Percentiles rank a stretch among this genome's conserved stretches.
Conservation (phyloP, 768 basidiomycete genomes). For the Astraeus odoratus region DNA sequence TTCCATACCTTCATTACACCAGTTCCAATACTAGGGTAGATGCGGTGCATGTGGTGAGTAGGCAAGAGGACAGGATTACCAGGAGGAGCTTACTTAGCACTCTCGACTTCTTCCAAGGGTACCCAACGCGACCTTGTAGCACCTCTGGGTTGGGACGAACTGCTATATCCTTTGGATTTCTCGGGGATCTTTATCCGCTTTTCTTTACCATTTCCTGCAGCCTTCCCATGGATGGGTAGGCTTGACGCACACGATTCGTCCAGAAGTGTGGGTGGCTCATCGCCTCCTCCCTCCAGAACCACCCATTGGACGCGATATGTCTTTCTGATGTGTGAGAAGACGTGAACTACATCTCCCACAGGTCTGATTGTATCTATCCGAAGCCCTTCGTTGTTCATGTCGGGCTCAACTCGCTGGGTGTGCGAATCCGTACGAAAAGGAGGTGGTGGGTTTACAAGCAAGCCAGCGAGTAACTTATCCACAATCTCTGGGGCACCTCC, state of each 20-base stretch:
- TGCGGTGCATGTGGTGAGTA: background rate
- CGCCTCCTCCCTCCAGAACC: slow-evolving; percentile 48
- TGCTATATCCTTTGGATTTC: slow-evolving; percentile 7
- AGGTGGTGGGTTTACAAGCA: slow-evolving; percentile 30
- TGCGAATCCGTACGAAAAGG: slow-evolving; percentile 2
- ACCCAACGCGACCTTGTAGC: slow-evolving; percentile 41
- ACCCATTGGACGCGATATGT: slow-evolving; percentile 77
- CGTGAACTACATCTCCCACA: slow-evolving; percentile 64
- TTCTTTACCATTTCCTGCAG: slow-evolving; percentile 6
- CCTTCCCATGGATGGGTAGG: slow-evolving; percentile 6
- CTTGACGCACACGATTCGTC: background rate
- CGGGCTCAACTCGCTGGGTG: background rate
- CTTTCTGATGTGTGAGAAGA: slow-evolving; percentile 89
- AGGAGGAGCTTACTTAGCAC: slow-evolving; percentile 47
- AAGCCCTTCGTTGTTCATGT: slow-evolving; percentile 1
- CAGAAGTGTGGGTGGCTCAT: slow-evolving; percentile 34
- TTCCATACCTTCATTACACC: slow-evolving; percentile 75
- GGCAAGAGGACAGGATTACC: background rate
- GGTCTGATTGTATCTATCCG: slow-evolving; percentile 41
- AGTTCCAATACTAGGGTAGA: slow-evolving; percentile 52
- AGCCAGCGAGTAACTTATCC: slow-evolving; percentile 30
- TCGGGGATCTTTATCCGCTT: slow-evolving; percentile 9
- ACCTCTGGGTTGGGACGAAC: background rate
- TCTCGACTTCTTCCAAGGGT: slow-evolving; percentile 43
- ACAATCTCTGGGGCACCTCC: slow-evolving; percentile 28